Evolutionary conservation across 192 early-diverging fungal genomes (phyloP).

Genomic region (Chytriomyces sp.): DNA sequence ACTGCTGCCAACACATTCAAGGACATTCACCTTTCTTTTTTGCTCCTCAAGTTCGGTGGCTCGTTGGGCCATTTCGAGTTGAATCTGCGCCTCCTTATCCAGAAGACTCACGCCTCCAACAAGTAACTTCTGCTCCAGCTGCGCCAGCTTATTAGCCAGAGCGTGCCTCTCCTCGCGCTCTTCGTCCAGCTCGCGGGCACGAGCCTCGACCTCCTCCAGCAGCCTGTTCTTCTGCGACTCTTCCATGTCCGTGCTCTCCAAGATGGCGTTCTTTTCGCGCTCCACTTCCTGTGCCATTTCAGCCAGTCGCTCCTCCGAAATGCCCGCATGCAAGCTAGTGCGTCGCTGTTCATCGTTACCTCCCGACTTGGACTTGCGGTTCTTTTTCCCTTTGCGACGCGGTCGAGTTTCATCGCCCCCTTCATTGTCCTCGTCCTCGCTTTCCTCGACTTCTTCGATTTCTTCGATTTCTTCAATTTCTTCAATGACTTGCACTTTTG

Average conservation of each 20-base stretch:
- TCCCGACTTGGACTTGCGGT: constrained; percentile 8
- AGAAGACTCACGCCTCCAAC: constrained; percentile 66
- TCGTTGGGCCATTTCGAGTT: constrained; percentile 49
- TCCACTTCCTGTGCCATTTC: constrained; percentile 57
- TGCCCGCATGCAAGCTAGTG: constrained; percentile 20
- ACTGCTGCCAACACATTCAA: not conserved
- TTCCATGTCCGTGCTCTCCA: constrained; percentile 61
- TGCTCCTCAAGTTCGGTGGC: constrained; percentile 61
- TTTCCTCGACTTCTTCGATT: constrained; percentile 62
- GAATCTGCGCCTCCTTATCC: constrained; percentile 46
- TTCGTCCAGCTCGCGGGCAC: constrained; percentile 58
- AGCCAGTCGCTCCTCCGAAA: constrained; percentile 45
- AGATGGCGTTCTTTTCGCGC: constrained; percentile 58
- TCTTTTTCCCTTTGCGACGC: constrained; percentile 1
- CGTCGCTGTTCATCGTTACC: not conserved
- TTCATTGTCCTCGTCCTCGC: constrained; percentile 49
- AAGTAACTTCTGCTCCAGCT: constrained; percentile 65
- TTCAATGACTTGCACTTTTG: constrained; percentile 41
- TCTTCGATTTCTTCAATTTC: constrained; percentile 59
- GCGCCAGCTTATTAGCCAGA: constrained; percentile 58
- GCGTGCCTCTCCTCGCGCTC: constrained; percentile 54
- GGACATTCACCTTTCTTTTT: constrained; percentile 31
- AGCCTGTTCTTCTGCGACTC: constrained; percentile 59
- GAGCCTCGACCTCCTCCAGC: constrained; percentile 52
- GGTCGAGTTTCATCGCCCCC: constrained; percentile 14